Percentiles rank a stretch among this genome's conserved stretches.
Evolutionary conservation across 2,329 filamentous ascomycete genomes (phyloP).

Genomic region (Botrytis squamosa): DNA sequence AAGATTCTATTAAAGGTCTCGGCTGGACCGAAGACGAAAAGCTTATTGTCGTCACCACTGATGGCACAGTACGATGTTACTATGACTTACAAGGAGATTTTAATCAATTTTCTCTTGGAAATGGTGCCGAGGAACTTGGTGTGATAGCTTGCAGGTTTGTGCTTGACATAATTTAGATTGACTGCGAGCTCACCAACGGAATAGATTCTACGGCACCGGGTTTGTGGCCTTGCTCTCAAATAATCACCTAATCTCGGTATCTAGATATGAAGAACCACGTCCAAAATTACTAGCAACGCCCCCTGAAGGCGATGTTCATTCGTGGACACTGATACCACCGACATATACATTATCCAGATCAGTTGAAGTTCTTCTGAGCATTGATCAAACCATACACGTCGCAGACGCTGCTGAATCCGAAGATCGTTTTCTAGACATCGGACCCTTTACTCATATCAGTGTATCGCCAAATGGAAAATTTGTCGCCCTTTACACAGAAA

Average conservation of each 20-base stretch:
- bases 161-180: background rate
- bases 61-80: constrained; percentile 85
- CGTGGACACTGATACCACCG: constrained; percentile 87
- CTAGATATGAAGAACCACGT: constrained; percentile 85
- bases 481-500: constrained; percentile 80
- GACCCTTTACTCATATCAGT: constrained; percentile 85
- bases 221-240: constrained; percentile 90
- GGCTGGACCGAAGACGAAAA: constrained; percentile 98
- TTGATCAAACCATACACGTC: constrained; percentile 79
- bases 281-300: constrained; percentile 76
- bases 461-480: constrained; percentile 90
- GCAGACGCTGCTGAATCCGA: constrained; percentile 88
- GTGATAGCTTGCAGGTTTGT: constrained; percentile 72
- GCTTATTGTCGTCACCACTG: constrained; percentile 80
- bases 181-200: constrained; percentile 12
- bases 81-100: constrained; percentile 93
- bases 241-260: constrained; percentile 83
- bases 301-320: constrained; percentile 75
- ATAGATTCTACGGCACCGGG: constrained; percentile 78
- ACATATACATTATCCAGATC: constrained; percentile 86
- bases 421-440: constrained; percentile 86
- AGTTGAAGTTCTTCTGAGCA: constrained; percentile 86
- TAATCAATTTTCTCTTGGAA: constrained; percentile 86
- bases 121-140: constrained; percentile 83
- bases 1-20: constrained; percentile 79